Evolutionary conservation across 1,139 yeast genomes (phyloP).

Genomic region (Ashbya aceris): DNA sequence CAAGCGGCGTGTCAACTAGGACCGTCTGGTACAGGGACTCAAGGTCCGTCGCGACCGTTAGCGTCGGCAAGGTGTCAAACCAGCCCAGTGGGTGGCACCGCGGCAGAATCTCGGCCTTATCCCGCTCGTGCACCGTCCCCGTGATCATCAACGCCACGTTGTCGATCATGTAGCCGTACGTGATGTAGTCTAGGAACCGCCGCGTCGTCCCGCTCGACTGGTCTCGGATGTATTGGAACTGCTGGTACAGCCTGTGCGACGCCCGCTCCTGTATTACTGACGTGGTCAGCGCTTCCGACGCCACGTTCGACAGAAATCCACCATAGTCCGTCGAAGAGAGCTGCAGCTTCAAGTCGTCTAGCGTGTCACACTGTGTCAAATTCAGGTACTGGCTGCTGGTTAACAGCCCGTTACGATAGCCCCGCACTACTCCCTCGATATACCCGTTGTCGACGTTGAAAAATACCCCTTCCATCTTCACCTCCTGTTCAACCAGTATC

Average conservation of each 20-base stretch:
- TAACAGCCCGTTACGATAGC: conserved; percentile 79
- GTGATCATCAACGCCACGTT: conserved; percentile 93
- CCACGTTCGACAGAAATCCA: conserved; percentile 72
- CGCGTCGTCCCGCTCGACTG: conserved; percentile 77
- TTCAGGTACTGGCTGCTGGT: conserved; percentile 75
- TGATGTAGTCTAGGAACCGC: conserved; percentile 79
- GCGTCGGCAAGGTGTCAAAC: conserved; percentile 95
- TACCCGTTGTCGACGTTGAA: conserved; percentile 85
- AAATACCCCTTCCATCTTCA: conserved; percentile 69
- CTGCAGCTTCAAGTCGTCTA: conserved; percentile 90
- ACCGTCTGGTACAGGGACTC: conserved; percentile 89
- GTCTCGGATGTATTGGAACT: conserved; percentile 74
- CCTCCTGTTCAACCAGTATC: too few species aligned
- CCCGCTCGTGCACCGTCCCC: conserved; percentile 93
- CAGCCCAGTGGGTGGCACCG: conserved; percentile 97
- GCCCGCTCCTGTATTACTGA: conserved; percentile 74
- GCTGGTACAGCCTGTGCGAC: conserved; percentile 63
- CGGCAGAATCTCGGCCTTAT: conserved; percentile 71
- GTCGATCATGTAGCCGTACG: conserved; percentile 97
- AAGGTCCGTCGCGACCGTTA: conserved; percentile 88
- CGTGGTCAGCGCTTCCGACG: conserved; percentile 68
- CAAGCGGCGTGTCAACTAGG: conserved; percentile 93
- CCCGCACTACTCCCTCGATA: conserved; percentile 90
- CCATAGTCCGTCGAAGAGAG: conserved; percentile 95
- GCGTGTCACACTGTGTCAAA: conserved; percentile 88